Evolutionary conservation across 352 stramenopile species (phyloP), one percentile per base, ranked within the genome.

Genomic region (Phytopythium ostracodes): DNA sequence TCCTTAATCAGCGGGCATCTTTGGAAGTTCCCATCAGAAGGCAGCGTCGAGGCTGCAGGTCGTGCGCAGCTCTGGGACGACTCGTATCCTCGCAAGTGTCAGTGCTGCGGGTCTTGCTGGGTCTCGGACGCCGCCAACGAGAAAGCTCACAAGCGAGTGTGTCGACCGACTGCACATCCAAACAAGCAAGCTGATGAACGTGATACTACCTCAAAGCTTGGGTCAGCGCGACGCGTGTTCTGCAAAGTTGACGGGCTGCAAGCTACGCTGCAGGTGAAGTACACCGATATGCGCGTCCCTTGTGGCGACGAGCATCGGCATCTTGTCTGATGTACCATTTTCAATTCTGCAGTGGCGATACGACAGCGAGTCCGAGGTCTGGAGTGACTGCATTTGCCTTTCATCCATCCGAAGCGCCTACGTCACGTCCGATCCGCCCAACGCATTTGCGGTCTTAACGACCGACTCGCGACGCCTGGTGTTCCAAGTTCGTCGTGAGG

Each of bases 21-120:
- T 29, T 88, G 81, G 81, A 90, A 90, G 55, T 90, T 86, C 55
- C 81, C 81, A 1, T 88, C 78, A 1, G 80, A 90, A 68, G 80
- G 78, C 22, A 87, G 70, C 58, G 87, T 87, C 49, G 53, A 57
- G 17, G 22, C 52, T 7, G 3, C 9, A 6, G 43, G 55, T 18
- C 6, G 1, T 1, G 31, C 4, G 11, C n/a, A 49, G 15, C 11
- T 31, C 40, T 25, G 10, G 42, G 57, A 25, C 22, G 50, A 18
- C 17, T 58, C 65, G 36, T 80, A 77, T 24, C 75, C 75, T 46
- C 61, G 66, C 46, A 76, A 76, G 51, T 83, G 75, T 31, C 38
- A 15, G 31, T 64, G 52, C 18, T 83, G 72, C 59, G 58, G 59
- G 12, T 47, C 38, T 9, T 75, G 62, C 25, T 83, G 75, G 75